Evolutionary conservation across 2,329 filamentous ascomycete species (phyloP), one percentile per base, ranked within the genome.

Genomic region (Ambrosiella xylebori): DNA sequence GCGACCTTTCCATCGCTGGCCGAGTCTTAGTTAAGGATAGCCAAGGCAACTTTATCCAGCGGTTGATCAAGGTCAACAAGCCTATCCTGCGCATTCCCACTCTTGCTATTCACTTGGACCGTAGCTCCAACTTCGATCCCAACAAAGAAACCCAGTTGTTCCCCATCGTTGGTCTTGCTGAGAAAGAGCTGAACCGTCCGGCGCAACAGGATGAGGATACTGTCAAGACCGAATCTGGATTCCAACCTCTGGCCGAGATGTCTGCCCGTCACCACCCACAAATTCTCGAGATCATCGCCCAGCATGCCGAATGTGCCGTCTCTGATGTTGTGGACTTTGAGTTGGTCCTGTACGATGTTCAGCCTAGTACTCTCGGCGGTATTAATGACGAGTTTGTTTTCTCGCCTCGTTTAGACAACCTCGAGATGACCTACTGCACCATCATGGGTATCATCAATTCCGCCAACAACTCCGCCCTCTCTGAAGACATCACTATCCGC

Each of bases 71-170:
- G 73, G 80, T 98, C 63, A 86, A 95, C 65, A 83, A 85, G 66
- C 93, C 93, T 13, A 85, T 98, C 64, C 78, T 97, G 63, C 81
- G 93, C 56, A 91, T 98, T 61, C 93, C 93, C 1, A 95, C 89
- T 2, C 76, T 98, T 62, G 93, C 93, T 39, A 94, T 97, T 63
- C 93, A 98, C 71, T 80, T 98, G 59, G 85, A 96, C 66, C 85
- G 91, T 58, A 82, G 87, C 65, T 78, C 86, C 65, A 87, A 78
- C 62, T 98, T 98, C 66, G 77, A 88, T 58, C 95, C 94, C 67
- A 98, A 97, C 76, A 97, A 96, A 74, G 93, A 98, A 74, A 88
- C 85, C 27, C 91, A 98, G 70, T 74, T 98, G 27, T 94, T 95
- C 66, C 93, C 93, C 4, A 96, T 98, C 66, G 83, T 86, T 19